Percentiles rank a stretch among this genome's conserved stretches.
phyloP scores from a whole-genome alignment of 768 basidiomycete genomes.

The Boletus pseudopeckii region DNA sequence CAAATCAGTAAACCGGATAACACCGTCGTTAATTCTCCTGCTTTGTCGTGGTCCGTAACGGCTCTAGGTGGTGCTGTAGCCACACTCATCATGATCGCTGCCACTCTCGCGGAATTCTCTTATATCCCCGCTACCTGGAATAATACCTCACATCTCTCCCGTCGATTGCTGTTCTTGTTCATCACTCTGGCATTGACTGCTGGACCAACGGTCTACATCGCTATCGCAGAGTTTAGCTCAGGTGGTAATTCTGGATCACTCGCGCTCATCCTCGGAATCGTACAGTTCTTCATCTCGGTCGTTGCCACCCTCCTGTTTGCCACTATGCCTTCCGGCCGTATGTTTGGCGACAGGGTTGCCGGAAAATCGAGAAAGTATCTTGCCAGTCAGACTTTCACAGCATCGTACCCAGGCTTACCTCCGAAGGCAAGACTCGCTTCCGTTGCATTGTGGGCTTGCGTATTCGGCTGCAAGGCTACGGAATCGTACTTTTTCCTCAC shows the following conservation, averaged over 20 bases:
- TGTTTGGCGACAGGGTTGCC: constrained; percentile 98
- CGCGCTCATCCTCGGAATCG: constrained; percentile 89
- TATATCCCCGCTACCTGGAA: constrained; percentile 99
- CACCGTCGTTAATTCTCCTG: constrained; percentile 54
- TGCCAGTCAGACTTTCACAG: constrained; percentile 97
- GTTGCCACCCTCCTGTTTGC: constrained; percentile 83
- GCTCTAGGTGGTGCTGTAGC: constrained; percentile 95
- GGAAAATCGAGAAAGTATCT: constrained; percentile 96
- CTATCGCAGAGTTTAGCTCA: constrained; percentile 65
- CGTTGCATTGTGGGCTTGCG: constrained; percentile 79
- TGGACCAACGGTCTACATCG: constrained; percentile 94
- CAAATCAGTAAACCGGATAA: constrained; percentile 34
- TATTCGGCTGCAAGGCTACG: constrained; percentile 94
- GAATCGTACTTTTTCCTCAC: constrained; percentile 99
- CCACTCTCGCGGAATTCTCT: constrained; percentile 91
- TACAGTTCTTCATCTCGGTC: constrained; percentile 94
- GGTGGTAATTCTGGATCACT: constrained; percentile 63
- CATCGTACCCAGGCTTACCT: constrained; percentile 78
- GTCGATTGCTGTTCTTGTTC: constrained; percentile 83
- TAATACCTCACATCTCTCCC: constrained; percentile 93
- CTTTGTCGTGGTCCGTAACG: constrained; percentile 90
- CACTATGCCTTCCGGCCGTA: constrained; percentile 91
- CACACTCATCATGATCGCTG: constrained; percentile 93
- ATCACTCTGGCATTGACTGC: constrained; percentile 88
- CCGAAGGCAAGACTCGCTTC: constrained; percentile 71